Evolutionary conservation across 164 flowering plant genomes (phyloP).

Genomic region (Stephania japonica): DNA sequence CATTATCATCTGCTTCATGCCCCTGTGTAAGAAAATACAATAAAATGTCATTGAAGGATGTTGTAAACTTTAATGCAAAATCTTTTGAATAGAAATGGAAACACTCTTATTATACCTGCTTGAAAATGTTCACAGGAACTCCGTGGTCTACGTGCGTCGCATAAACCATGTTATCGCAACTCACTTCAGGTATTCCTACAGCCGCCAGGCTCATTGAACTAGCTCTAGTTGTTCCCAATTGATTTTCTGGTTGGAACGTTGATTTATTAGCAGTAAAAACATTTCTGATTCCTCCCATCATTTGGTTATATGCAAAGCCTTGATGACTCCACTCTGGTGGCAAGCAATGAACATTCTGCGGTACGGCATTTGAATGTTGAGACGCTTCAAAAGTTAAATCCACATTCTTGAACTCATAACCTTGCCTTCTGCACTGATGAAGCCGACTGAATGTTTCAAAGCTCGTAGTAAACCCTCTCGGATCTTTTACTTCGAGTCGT

Average conservation of each 20-base stretch:
- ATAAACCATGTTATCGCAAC: constrained; percentile 22
- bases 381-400: constrained; percentile 33
- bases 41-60: neutral
- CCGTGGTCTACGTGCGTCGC: constrained; percentile 57
- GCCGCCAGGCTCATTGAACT: constrained; percentile 40
- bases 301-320: constrained; percentile 31
- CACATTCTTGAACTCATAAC: constrained; percentile 45
- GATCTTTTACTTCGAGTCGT: constrained; percentile 37
- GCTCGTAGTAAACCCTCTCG: constrained; percentile 34
- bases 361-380: constrained; percentile 27
- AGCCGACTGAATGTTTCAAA: constrained; percentile 52
- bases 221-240: constrained; percentile 24
- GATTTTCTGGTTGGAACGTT: constrained; percentile 21
- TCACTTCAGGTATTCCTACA: constrained; percentile 36
- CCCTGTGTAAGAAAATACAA: constrained; percentile 30
- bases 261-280: constrained; percentile 14
- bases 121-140: constrained; percentile 65
- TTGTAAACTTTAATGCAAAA: neutral
- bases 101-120: constrained; percentile 45
- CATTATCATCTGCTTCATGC: constrained; percentile 46
- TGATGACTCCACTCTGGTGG: constrained; percentile 38
- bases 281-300: constrained; percentile 26
- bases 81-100: too few relatives aligned
- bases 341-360: constrained; percentile 21
- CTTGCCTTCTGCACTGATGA: constrained; percentile 16